These are phyloP conservation scores for Dictyostelium discoideum DNA, from an alignment of 78 protist species.

Conservation along the genomic window DNA sequence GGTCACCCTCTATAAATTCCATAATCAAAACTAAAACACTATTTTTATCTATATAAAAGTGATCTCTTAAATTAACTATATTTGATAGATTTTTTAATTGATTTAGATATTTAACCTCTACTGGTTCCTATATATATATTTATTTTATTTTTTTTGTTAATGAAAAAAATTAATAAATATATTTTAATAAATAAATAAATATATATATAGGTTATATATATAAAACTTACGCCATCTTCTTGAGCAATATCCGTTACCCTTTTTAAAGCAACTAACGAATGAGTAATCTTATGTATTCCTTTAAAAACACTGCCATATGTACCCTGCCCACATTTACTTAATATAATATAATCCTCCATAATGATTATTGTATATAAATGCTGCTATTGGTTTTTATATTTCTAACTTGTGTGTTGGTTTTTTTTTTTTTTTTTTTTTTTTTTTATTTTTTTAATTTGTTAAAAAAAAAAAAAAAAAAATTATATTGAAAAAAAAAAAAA, in stretches of 20 bases:
- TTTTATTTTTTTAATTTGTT: too few species aligned
- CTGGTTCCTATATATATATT: neutral
- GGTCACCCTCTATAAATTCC: slow-evolving; percentile 66
- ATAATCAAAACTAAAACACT: slow-evolving; percentile 25
- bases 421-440: too few species aligned
- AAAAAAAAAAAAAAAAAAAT: too few species aligned
- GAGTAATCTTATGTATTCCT: slow-evolving; percentile 1
- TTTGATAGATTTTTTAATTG: slow-evolving; percentile 20
- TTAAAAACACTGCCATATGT: slow-evolving; percentile 60
- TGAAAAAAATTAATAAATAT: neutral
- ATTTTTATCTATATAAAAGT: slow-evolving; percentile 33
- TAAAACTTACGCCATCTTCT: slow-evolving; percentile 48
- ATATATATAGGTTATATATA: too few species aligned
- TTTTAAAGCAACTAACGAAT: slow-evolving; percentile 41
- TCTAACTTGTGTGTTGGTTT: too few species aligned
- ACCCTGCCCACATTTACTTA: slow-evolving; percentile 35
- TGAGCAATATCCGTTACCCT: slow-evolving; percentile 22
- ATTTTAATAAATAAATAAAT: too few species aligned
- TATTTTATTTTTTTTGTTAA: neutral
- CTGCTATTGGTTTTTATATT: neutral
- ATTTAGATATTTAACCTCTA: slow-evolving; percentile 45
- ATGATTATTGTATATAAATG: neutral
- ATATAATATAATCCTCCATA: neutral
- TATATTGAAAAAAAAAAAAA: neutral
- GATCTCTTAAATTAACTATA: slow-evolving; percentile 28